Percentiles rank a stretch among this genome's conserved stretches.
Evolutionary conservation across 345 rosid species (phyloP).

Genomic region (Melaleuca quinquenervia): DNA sequence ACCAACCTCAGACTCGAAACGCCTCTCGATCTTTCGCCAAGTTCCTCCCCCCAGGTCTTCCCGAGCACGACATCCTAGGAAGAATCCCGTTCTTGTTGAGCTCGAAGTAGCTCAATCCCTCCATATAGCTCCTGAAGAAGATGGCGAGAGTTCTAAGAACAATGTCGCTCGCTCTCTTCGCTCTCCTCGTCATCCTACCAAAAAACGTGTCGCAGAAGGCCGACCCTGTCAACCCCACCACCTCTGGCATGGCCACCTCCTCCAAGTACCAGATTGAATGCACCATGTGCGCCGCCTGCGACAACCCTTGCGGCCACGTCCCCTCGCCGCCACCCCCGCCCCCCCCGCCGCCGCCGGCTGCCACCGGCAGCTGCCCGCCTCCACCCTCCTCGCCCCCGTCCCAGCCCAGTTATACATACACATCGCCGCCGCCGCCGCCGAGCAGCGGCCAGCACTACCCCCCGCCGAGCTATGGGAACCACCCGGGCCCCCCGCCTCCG

Average conservation of each 20-base stretch:
- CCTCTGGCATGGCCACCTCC: not conserved
- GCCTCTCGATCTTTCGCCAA: not conserved
- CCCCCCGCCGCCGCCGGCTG: conserved; percentile 25
- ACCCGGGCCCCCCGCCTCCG: conserved; percentile 33
- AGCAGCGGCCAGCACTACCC: not conserved
- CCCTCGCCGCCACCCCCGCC: conserved; percentile 18
- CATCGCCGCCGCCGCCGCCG: conserved; percentile 27
- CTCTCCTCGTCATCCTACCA: not conserved
- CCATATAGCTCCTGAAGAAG: not conserved
- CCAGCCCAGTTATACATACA: conserved; percentile 13
- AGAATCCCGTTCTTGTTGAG: not conserved
- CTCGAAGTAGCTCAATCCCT: not conserved
- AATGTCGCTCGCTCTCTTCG: not conserved
- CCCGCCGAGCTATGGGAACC: conserved; percentile 14
- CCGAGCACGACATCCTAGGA: no score
- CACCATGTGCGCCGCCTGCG: conserved; percentile 38
- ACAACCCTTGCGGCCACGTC: conserved; percentile 16
- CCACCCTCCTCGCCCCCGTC: conserved; percentile 4
- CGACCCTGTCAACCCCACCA: not conserved
- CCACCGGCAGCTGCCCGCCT: not conserved
- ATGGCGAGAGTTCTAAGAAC: not conserved
- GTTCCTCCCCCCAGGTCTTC: no score
- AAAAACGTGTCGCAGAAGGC: not conserved
- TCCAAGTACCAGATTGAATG: conserved; percentile 20
- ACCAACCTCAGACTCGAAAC: not conserved